Base-by-base conservation (phyloP, 768 basidiomycete genomes). In the Mycena rebaudengoi region DNA sequence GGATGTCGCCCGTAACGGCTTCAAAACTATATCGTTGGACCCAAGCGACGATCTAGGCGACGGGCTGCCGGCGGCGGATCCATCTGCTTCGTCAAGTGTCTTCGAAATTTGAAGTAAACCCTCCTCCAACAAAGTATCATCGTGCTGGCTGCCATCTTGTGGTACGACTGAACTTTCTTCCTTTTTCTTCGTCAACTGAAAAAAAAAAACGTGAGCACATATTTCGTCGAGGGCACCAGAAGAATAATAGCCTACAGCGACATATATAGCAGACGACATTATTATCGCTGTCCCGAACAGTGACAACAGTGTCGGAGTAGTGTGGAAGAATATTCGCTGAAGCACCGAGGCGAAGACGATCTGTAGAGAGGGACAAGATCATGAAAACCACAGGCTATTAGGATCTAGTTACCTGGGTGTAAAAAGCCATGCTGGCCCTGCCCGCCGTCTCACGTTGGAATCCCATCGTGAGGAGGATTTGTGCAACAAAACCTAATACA, bases 341-440 rank as follows among this genome's bases (percentile, higher is more conserved):
- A 93, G 78, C 16, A 88, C 71, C 3, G 83, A 78, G 0, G 91
- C 87, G 70, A 89, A 94, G n/a, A 92, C 78, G 35, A 94, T 83
- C 84, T 91, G 65, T 7, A 14, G 5, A 14, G 16, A 12, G 14
- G 20, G 25, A 8, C 14, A 48, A 32, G n/a, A 12, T 29, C n/a
- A 35, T 23, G 26, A 39, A 5, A 18, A 18, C 26, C 21, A 18
- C 2, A 33, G 32, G 13, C 41, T 21, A 58, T 12, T n/a, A 26
- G 25, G 14, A n/a, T 8, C 64, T 70, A 37, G 8, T 20, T 14
- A 57, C 85, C 71, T 86, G 84, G 5, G 80, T 76, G 69, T 90
- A 91, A 13, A 87, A 71, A 0, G 83, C 86, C 62, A 91, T 74
- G 5, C 85, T 79, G 0, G 86, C 88, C 20, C 90, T 79, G 0